Evolutionary conservation across 371 early-diverging fungal species (phyloP), one percentile per base, ranked within the genome.

Genomic region (Mortierella sp.): DNA sequence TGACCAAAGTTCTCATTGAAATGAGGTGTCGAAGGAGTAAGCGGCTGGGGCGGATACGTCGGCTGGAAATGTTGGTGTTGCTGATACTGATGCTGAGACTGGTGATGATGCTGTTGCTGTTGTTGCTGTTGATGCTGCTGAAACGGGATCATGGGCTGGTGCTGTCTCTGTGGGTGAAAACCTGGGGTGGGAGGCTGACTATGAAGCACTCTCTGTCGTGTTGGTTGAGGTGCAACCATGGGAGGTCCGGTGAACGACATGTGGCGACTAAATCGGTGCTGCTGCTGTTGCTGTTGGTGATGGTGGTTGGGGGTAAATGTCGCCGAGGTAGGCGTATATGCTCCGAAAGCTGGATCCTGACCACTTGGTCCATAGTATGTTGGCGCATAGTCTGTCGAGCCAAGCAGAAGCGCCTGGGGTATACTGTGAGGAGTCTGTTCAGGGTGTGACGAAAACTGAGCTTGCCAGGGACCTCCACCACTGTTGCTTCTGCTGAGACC

Each of bases 391-490:
- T 72, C 72, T n/a, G 52, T 14, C 28, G 61, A 67, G 18, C 61
- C 72, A 28, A 66, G 61, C 26, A 58, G 62, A 49, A 62, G 55
- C 3, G 66, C 58, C 43, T 72, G 66, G 61, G 72, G 72, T 65
- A 72, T 72, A 62, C 54, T 66, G 50, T 62, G 58, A 19, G 72
- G 67, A 14, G 67, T 66, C 41, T 72, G 72, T 38, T 72, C 72
- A 9, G 60, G 59, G 46, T 53, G 69, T 6, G 62, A 52, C n/a
- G 58, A 21, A 18, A 45, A 46, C 23, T 47, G 56, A 53, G 28
- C 48, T 13, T 34, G 49, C 18, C 63, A 59, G 12, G 63, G 62
- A 43, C 31, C 52, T 7, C 34, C 34, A 28, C 54, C 45, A 41
- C 64, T 64, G 43, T 38, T 64, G 55, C 55, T 64, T 16, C 64